Conservation (phyloP, 495 filamentous ascomycete genomes). For the Hypomontagnella monticulosa region DNA sequence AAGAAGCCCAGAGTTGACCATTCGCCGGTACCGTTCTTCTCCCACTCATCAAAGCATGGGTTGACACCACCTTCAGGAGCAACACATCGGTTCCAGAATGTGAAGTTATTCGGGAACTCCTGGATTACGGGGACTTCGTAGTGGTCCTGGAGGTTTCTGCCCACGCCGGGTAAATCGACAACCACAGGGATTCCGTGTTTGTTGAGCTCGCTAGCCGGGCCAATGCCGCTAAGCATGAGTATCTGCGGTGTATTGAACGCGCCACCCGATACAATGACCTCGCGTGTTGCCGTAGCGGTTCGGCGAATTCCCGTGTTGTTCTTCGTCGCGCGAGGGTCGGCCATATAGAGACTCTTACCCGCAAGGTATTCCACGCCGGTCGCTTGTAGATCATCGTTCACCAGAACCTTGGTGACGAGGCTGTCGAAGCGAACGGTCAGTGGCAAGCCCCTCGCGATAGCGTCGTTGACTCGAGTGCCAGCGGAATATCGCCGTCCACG, state of each 20-base stretch:
- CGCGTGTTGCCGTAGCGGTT: background rate
- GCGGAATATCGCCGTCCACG: background rate
- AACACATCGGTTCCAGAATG: constrained; percentile 2
- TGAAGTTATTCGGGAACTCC: constrained; percentile 1
- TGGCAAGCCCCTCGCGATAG: too few species aligned
- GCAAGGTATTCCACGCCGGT: too few species aligned
- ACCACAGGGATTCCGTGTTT: background rate
- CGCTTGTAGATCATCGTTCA: too few species aligned
- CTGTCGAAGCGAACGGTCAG: too few species aligned
- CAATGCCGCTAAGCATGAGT: constrained; percentile 1
- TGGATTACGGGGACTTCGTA: constrained; percentile 9
- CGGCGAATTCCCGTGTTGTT: background rate
- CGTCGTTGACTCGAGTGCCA: background rate
- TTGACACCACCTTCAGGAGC: background rate
- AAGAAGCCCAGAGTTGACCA: constrained; percentile 1
- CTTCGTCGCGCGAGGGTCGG: too few species aligned
- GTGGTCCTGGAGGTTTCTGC: constrained; percentile 1
- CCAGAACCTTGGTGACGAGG: too few species aligned
- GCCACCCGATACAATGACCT: background rate
- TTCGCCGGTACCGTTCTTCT: background rate
- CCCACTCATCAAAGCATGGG: background rate
- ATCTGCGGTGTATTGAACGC: constrained; percentile 3
- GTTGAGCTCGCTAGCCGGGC: background rate
- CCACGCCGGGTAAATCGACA: background rate
- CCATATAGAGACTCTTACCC: too few species aligned